These are phyloP conservation scores for Solanum hybrid DNA, from an alignment of 305 asterid genomes.

Conservation along the genomic window DNA sequence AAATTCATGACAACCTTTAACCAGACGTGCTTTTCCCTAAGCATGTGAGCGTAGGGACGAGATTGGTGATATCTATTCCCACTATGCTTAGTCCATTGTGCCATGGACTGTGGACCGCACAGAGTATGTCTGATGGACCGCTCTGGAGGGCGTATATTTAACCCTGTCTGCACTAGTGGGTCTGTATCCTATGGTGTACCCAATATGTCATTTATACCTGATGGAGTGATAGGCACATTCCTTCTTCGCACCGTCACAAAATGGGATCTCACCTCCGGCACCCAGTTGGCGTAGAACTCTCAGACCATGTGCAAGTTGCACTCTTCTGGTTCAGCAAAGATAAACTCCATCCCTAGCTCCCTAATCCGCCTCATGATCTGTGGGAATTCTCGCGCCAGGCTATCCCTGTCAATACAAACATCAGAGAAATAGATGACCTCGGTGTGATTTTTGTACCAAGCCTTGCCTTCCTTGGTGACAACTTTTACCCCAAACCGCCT, in stretches of 20 bases:
- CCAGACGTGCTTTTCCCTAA: neutral
- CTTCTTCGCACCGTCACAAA: neutral
- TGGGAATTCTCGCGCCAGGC: neutral
- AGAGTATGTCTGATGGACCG: neutral
- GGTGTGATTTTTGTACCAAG: neutral
- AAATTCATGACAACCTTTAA: neutral
- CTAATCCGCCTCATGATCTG: neutral
- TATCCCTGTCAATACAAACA: neutral
- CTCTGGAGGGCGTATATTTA: neutral
- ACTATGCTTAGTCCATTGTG: neutral
- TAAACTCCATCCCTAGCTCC: neutral
- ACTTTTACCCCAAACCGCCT: neutral
- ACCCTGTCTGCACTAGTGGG: neutral
- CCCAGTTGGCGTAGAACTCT: neutral
- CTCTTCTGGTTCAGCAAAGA: neutral
- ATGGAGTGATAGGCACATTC: neutral
- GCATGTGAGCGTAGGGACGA: neutral
- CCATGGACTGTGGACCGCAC: neutral
- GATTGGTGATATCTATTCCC: neutral
- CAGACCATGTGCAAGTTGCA: neutral
- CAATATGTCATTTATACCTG: neutral
- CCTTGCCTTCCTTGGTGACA: neutral
- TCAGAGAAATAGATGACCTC: neutral
- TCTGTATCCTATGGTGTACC: neutral
- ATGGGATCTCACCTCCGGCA: neutral